Base-by-base conservation (phyloP, 2,329 filamentous ascomycete species). In the Aspergillus costaricaensis region DNA sequence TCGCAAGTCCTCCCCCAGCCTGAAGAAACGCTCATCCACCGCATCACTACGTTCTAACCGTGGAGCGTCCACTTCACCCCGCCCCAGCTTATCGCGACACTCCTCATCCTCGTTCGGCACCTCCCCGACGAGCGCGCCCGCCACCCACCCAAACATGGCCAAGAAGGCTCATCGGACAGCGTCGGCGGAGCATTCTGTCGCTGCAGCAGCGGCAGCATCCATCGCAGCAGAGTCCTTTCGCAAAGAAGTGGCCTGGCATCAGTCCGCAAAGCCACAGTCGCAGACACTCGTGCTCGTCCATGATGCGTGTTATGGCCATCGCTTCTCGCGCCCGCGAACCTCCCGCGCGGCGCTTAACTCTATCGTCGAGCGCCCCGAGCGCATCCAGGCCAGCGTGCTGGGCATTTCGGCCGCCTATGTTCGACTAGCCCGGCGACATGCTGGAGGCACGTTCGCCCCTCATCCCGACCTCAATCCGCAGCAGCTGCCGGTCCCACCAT, bases 281-380 rank as follows among this genome's bases (percentile, higher is more conserved):
- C 81, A 92, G 62, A 92, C 92, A 0, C 78, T 96, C 4, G 92
- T 98, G 50, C 84, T 99, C 30, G 80, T 99, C 2, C 92, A 98
- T 70, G 95, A 99, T 78, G 88, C 90, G 56, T 96, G 94, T 77
- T 99, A 98, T 74, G 93, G 94, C 23, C 95, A 99, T 78, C 88
- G 92, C 21, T 99, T 88, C 76, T 91, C 93, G 10, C 85, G 95
- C 48, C 92, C 92, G 4, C 88, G 90, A 68, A 89, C 92, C 0
- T 89, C 87, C 21, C 89, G 89, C 69, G 83, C 81, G 48, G 84
- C 85, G 15, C 82, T 98, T 1, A 86, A 82, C 69, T 90, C 88
- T 59, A 96, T 99, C 65, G 93, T 99, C 52, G 95, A 99, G 78
- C 85, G 95, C 10, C 95, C 95, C 0, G 95, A 99, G 79, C 85